Base-by-base conservation (phyloP, 768 basidiomycete species). In the Lactifluus rugatus region DNA sequence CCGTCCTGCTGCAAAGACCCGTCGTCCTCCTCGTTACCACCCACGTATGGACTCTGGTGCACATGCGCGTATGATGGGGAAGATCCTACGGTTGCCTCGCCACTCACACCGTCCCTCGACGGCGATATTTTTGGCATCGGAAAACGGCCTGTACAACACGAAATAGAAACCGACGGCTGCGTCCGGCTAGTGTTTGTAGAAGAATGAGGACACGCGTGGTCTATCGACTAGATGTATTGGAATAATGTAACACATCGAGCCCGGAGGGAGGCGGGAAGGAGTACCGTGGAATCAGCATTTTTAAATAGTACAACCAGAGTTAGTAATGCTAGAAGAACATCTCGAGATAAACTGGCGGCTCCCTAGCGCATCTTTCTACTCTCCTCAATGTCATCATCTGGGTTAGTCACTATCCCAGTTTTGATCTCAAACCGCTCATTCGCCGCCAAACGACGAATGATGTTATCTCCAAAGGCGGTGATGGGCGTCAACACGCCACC, bases 401-500 rank as follows among this genome's bases (percentile, higher is more conserved):
- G 50, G 17, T 9, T 58, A 9, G 21, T 21, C 39, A 81, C 59
- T 25, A 85, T 68, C 42, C 73, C 72, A 62, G 77, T 83, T 34
- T 78, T 76, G 62, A 88, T 80, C 54, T 78, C 70, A 52, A 91
- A 79, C 51, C 71, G 68, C 0, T 81, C 83, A 8, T 77, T 81
- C 21, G 71, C 73, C 58, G 79, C 76, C 61, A 96, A 68, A 19
- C 93, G 76, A 62, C 80, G 77, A 36, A 93, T 73, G 37, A 94
- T 70, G 7, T 82, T 80, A 59, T 88, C 82, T 16, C 93, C 93
- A 56, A 95, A 78, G 1, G 89, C 93, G 4, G 81, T 82, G 70
- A 85, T 81, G 0, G 93, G 85, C 2, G 94, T 97, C 49, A 96
- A 73, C 2, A 93, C 71, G 1, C 94, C 93, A 13, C 93, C 93